Conservation (phyloP, 139 green algal genomes). For the Chlamydomonas sphaeroides region DNA sequence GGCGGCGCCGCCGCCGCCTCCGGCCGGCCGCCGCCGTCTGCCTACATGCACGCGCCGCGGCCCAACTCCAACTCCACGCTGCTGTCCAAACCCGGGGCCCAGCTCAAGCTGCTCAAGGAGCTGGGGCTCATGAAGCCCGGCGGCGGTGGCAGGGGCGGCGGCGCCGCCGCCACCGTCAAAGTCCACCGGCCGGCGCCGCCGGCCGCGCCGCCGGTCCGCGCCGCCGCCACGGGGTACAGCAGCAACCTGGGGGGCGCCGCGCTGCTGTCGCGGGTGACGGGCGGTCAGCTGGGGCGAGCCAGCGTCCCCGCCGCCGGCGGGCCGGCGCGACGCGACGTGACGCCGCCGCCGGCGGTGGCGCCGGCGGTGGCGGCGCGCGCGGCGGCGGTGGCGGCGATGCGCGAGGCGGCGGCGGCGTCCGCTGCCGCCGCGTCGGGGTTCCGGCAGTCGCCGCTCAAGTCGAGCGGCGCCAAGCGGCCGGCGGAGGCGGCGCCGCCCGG, state of each 20-base stretch:
- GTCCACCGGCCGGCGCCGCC: background rate
- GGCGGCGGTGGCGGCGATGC: background rate
- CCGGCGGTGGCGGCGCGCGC: constrained; percentile 3
- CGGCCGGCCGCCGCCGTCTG: background rate
- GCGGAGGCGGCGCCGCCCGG: background rate
- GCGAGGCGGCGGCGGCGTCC: background rate
- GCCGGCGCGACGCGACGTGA: background rate
- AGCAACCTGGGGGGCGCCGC: constrained; percentile 28
- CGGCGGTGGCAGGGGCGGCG: background rate
- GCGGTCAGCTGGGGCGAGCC: background rate
- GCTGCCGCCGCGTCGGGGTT: background rate
- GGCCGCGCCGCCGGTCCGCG: background rate
- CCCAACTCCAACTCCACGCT: background rate
- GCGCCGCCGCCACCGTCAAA: background rate
- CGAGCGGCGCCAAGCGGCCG: background rate
- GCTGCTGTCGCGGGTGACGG: constrained; percentile 9
- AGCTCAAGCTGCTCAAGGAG: constrained; percentile 39
- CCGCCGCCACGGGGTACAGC: constrained; percentile 1
- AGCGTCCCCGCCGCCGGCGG: background rate
- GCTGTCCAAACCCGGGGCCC: constrained; percentile 2
- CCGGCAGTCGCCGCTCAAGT: too few species aligned
- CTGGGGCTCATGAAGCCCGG: constrained; percentile 16
- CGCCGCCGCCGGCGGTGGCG: background rate
- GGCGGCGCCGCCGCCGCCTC: background rate
- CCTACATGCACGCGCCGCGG: constrained; percentile 20